Evolutionary conservation across 1,284 basidiomycete genomes (phyloP), one percentile per base, ranked within the genome.

Genomic region (Coriolopsis trogii): DNA sequence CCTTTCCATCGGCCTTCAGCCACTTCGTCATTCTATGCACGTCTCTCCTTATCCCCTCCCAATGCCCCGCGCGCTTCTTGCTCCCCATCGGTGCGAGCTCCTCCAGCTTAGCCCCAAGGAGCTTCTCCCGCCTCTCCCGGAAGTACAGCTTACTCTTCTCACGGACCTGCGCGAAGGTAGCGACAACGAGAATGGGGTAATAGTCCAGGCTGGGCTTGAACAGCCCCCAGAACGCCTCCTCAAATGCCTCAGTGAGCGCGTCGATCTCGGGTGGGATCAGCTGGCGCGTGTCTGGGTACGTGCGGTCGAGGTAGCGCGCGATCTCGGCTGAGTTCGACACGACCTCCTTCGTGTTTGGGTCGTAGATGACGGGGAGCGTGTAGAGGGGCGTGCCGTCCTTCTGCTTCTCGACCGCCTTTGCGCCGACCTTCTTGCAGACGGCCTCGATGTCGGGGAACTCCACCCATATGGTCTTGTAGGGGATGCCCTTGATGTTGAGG

Each of bases 131-230:
- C 8, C 69, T 71, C 23, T 56, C 46, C n/a, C 70, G 61, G 59
- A 74, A 77, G 56, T 75, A 77, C 29, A 60, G 67, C 50, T 61
- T 51, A 54, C 72, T 73, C 15, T 37, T 51, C 13, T 66, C 64
- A 47, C 64, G 71, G 47, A 76, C 57, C 13, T 59, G 56, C 3
- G 36, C 28, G 16, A 49, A 53, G 10, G 63, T 62, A 13, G 55
- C 49, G 5, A 66, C 64, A 38, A 69, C 6, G 20, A 63, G 53
- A 29, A 53, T 41, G 12, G 29, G 31, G 18, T 30, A n/a, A 18
- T 61, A 20, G 6, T 31, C n/a, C 3, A 13, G 2, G n/a, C 10
- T 23, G 21, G 26, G 31, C n/a, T n/a, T n/a, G n/a, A 59, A 18
- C 1, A 53, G 24, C 2, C 33, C 12, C 12, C n/a, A 18, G 41